phyloP scores from a whole-genome alignment of 2,329 filamentous ascomycete species.

The Aspergillus eucalypticola region DNA sequence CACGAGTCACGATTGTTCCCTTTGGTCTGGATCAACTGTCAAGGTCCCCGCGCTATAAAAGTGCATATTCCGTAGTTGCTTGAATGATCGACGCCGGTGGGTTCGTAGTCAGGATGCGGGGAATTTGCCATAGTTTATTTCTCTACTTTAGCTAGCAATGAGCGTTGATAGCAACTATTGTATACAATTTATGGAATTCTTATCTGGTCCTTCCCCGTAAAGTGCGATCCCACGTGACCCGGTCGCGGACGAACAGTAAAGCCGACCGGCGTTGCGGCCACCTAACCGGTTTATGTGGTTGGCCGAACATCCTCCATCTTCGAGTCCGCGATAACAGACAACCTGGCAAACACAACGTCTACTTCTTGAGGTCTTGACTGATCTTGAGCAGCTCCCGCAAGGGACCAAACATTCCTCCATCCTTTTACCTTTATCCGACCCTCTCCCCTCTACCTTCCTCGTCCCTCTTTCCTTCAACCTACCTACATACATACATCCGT shows the following conservation, averaged over 20 bases:
- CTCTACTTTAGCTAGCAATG: not conserved
- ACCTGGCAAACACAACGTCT: slow-evolving; percentile 1
- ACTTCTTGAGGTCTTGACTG: slow-evolving; percentile 22
- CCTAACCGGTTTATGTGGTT: slow-evolving; percentile 20
- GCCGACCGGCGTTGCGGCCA: slow-evolving; percentile 22
- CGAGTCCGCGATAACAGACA: slow-evolving; percentile 6
- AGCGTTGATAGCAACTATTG: not conserved
- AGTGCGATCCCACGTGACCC: slow-evolving; percentile 15
- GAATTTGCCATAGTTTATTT: not conserved
- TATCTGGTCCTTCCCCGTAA: not conserved
- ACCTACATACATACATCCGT: no score
- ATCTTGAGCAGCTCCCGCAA: slow-evolving; percentile 14
- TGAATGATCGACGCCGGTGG: not conserved
- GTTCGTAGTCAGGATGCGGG: not conserved
- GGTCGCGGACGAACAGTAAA: slow-evolving; percentile 16
- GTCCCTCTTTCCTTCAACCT: not conserved
- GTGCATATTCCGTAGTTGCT: not conserved
- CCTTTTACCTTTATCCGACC: not conserved
- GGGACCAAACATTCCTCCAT: not conserved
- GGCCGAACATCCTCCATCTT: slow-evolving; percentile 1
- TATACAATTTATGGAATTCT: not conserved
- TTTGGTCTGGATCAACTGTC: not conserved
- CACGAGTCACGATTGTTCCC: not conserved
- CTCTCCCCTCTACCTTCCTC: not conserved
- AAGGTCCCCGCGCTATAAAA: not conserved